Evolutionary conservation across 805 yeast species (phyloP), one percentile per base, ranked within the genome.

Genomic region (Kazachstania viticola): DNA sequence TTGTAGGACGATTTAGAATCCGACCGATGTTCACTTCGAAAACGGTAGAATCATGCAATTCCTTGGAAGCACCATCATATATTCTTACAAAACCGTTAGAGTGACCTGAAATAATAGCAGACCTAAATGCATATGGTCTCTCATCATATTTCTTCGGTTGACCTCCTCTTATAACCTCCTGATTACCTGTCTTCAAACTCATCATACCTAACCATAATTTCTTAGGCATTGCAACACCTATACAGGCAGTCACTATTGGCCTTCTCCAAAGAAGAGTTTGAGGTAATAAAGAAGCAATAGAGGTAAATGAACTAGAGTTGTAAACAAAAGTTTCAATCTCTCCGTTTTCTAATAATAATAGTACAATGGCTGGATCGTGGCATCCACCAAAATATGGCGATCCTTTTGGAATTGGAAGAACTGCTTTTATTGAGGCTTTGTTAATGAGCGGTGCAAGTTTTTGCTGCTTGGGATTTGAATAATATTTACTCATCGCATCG

Each of bases 61-160:
- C 95, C 14, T 80, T 79, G 35, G 75, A 73, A 0, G 93, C 74
- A 0, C 84, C 77, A 56, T 88, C 94, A 75, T 85, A 77, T 8
- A 88, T 62, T 33, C 95, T 67, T 0, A 91, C 72, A 22, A 77
- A 69, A 0, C 96, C 97, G 51, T 79, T 79, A 22, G 75, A 71
- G 49, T 91, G 95, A 1, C 96, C 97, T 0, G 94, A 76, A 1
- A 84, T 75, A 26, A 87, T 61, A 9, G 70, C 71, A 3, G 77
- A 71, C 25, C 80, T 64, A 15, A 61, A 55, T 22, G 69, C 75
- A 36, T 58, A 58, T 2, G 67, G 60, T 30, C 75, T 66, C 25
- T 66, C 54, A 19, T 60, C 61, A 15, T 68, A 64, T 21, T 65
- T 59, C 0, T 65, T 66, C 0, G 94, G 79, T 12, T 25, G 16